Conservation (phyloP, 2,329 filamentous ascomycete genomes). For the Neobulgaria alba region DNA sequence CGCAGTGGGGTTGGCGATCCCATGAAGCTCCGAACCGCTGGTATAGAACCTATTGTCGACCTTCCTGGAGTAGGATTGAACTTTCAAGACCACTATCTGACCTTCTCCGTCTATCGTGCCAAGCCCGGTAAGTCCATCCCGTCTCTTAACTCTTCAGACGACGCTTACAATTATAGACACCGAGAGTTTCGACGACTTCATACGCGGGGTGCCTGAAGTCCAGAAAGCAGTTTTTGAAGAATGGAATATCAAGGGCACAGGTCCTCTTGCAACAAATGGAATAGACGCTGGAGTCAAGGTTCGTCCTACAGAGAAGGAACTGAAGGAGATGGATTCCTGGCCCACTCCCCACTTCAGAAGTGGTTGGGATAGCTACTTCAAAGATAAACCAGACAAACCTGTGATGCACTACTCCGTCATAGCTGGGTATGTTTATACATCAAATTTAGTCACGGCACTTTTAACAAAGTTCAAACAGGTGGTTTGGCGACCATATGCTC, state of each 20-base stretch:
- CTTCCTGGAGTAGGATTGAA: slow-evolving; percentile 45
- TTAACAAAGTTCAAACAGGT: slow-evolving; percentile 20
- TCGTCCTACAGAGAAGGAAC: slow-evolving; percentile 47
- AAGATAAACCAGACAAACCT: slow-evolving; percentile 76
- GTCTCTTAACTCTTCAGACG: not conserved
- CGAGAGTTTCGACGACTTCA: slow-evolving; percentile 75
- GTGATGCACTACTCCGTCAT: slow-evolving; percentile 82
- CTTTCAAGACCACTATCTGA: slow-evolving; percentile 48
- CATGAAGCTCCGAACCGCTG: slow-evolving; percentile 38
- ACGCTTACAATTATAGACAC: slow-evolving; percentile 39
- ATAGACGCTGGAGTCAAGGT: slow-evolving; percentile 45
- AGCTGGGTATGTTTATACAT: slow-evolving; percentile 48
- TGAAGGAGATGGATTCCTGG: slow-evolving; percentile 47
- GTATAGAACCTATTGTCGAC: slow-evolving; percentile 38
- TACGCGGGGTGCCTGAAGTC: slow-evolving; percentile 61
- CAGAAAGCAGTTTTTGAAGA: slow-evolving; percentile 67
- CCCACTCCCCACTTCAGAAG: slow-evolving; percentile 65
- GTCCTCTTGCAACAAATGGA: slow-evolving; percentile 31
- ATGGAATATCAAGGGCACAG: slow-evolving; percentile 73
- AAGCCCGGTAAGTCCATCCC: slow-evolving; percentile 14
- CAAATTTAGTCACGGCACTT: too few relatives aligned
- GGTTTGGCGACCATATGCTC: slow-evolving; percentile 53
- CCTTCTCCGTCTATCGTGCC: slow-evolving; percentile 39
- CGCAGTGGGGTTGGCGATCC: slow-evolving; percentile 50
- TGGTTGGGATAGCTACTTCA: slow-evolving; percentile 76